Percentiles rank a stretch among this genome's conserved stretches.
Conservation (phyloP, 2,329 filamentous ascomycete species). For the Diaporthe humulicola region DNA sequence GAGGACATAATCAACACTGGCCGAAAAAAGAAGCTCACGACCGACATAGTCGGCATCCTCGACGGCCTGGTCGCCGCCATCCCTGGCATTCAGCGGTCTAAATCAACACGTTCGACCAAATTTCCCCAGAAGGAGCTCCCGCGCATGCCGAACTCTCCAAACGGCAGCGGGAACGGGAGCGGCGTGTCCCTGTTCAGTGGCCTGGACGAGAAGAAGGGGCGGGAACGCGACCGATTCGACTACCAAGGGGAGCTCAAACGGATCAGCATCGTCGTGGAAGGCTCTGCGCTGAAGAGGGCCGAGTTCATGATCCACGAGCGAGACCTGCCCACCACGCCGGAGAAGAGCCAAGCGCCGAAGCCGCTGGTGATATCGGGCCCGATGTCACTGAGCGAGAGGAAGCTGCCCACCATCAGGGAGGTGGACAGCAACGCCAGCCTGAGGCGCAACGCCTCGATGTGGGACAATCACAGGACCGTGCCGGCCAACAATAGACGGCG, state of each 20-base stretch:
- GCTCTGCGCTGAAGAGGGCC: slow-evolving; percentile 17
- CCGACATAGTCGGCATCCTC: slow-evolving; percentile 9
- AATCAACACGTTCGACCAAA: slow-evolving; percentile 7
- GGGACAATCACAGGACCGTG: background rate
- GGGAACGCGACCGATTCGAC: background rate
- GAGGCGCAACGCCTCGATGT: background rate
- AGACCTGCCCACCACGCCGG: background rate
- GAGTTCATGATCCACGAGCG: slow-evolving; percentile 26
- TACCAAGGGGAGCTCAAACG: slow-evolving; percentile 31
- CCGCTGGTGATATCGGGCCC: slow-evolving; percentile 6
- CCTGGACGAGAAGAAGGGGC: slow-evolving; percentile 19
- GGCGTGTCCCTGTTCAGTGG: slow-evolving; percentile 1
- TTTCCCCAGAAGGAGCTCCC: slow-evolving; percentile 4
- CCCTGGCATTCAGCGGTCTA: slow-evolving; percentile 20
- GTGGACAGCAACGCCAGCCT: slow-evolving; percentile 13
- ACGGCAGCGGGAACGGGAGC: background rate
- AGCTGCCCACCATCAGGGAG: slow-evolving; percentile 30
- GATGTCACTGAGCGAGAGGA: background rate
- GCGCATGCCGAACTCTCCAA: background rate
- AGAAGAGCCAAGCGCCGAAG: background rate
- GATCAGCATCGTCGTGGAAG: slow-evolving; percentile 27
- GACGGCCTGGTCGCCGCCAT: slow-evolving; percentile 15
- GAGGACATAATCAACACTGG: slow-evolving; percentile 28
- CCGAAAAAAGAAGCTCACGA: slow-evolving; percentile 15
- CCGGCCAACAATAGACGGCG: background rate